Evolutionary conservation across 257 asterid species (phyloP).

Genomic region (Solanum dulcamara): DNA sequence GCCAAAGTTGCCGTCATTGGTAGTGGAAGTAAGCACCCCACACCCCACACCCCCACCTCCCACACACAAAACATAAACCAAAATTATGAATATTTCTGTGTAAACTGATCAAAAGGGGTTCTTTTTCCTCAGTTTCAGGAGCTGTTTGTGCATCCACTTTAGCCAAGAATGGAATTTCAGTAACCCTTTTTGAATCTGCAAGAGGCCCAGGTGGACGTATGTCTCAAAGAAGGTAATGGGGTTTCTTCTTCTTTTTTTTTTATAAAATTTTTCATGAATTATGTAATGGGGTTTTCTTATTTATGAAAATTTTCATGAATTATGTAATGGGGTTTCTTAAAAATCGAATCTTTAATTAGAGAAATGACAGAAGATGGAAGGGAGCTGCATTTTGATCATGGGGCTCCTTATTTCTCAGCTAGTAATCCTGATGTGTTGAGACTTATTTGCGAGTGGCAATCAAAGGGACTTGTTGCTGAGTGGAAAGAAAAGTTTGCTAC

Average conservation of each 20-base stretch:
- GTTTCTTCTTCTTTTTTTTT: neutral
- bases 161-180: slow-evolving; percentile 70
- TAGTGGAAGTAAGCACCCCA: slow-evolving; percentile 53
- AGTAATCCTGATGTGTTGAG: slow-evolving; percentile 47
- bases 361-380: slow-evolving; percentile 68
- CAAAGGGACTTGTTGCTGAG: slow-evolving; percentile 65
- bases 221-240: slow-evolving; percentile 70
- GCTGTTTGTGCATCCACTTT: slow-evolving; percentile 79
- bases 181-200: slow-evolving; percentile 71
- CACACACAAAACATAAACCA: too few relatives aligned
- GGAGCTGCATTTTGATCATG: slow-evolving; percentile 74
- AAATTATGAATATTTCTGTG: neutral
- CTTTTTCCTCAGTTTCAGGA: slow-evolving; percentile 61
- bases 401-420: slow-evolving; percentile 67
- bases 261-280: neutral
- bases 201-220: slow-evolving; percentile 97
- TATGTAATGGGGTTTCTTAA: neutral
- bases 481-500: slow-evolving; percentile 78
- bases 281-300: neutral
- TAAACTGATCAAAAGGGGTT: neutral
- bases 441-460: slow-evolving; percentile 64
- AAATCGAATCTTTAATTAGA: slow-evolving; percentile 14
- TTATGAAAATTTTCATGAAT: neutral
- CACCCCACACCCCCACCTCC: neutral
- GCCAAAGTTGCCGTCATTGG: slow-evolving; percentile 83